phyloP scores from a whole-genome alignment of 805 yeast genomes.

The Candida orba region DNA sequence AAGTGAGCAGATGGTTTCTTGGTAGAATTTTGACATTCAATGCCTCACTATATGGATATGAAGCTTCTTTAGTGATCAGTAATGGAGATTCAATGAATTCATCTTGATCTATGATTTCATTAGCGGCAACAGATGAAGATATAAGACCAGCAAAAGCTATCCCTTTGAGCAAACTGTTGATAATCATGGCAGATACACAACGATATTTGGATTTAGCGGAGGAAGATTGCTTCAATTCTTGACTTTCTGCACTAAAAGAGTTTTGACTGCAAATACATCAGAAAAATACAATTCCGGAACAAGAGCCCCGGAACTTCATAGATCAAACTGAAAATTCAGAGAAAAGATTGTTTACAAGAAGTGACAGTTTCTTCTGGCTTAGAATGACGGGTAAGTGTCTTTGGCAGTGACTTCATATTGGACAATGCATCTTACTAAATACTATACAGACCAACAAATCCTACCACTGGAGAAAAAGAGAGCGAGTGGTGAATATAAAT shows the following conservation, averaged over 20 bases:
- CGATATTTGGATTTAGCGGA: too few species aligned
- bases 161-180: not conserved
- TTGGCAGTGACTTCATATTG: too few species aligned
- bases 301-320: too few species aligned
- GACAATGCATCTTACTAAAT: not conserved
- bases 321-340: too few species aligned
- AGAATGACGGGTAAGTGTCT: too few species aligned
- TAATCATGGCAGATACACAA: not conserved
- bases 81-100: not conserved
- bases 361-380: too few species aligned
- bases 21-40: slow-evolving; percentile 64
- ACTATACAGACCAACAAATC: not conserved
- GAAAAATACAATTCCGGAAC: too few species aligned
- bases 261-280: too few species aligned
- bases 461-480: not conserved
- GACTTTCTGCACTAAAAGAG: too few species aligned
- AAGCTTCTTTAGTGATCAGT: slow-evolving; percentile 1
- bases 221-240: too few species aligned
- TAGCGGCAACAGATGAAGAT: not conserved
- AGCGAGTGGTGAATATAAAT: slow-evolving; percentile 10
- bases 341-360: too few species aligned
- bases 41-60: slow-evolving; percentile 48
- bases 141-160: not conserved
- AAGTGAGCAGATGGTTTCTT: slow-evolving; percentile 59
- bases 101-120: not conserved